Conservation (phyloP, 208 protist species). For the Endotrypanum monterogeii region DNA sequence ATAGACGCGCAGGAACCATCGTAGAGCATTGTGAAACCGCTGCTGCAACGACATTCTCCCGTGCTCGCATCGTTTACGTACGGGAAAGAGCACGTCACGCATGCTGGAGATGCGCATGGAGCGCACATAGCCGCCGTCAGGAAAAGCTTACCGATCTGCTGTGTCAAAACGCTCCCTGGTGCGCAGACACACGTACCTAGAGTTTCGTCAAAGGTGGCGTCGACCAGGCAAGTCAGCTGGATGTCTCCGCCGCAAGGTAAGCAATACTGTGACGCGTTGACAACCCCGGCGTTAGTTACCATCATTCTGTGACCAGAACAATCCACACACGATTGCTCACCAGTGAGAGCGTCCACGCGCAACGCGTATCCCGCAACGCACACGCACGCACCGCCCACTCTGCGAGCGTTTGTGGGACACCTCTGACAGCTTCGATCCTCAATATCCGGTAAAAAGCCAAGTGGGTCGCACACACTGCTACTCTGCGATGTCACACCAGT, state of each 20-base stretch:
- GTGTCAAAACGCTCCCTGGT: constrained; percentile 36
- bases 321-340: constrained; percentile 31
- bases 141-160: constrained; percentile 34
- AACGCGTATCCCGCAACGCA: constrained; percentile 41
- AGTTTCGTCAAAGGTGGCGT: constrained; percentile 37
- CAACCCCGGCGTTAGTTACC: constrained; percentile 26
- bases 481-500: neutral
- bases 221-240: constrained; percentile 26
- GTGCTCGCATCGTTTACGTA: constrained; percentile 26
- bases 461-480: constrained; percentile 4
- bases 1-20: constrained; percentile 58
- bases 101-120: constrained; percentile 30
- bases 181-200: constrained; percentile 37
- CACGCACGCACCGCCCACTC: constrained; percentile 22
- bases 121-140: constrained; percentile 54
- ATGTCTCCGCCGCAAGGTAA: constrained; percentile 50
- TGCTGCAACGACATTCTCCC: constrained; percentile 32
- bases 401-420: constrained; percentile 21
- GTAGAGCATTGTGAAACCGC: constrained; percentile 52
- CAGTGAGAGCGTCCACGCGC: neutral
- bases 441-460: constrained; percentile 16
- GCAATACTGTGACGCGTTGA: constrained; percentile 41
- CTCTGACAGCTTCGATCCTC: constrained; percentile 17
- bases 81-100: constrained; percentile 39
- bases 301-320: constrained; percentile 36